These are phyloP conservation scores for Metschnikowia arizonensis DNA, from an alignment of 805 yeast species.

Conservation along the genomic window DNA sequence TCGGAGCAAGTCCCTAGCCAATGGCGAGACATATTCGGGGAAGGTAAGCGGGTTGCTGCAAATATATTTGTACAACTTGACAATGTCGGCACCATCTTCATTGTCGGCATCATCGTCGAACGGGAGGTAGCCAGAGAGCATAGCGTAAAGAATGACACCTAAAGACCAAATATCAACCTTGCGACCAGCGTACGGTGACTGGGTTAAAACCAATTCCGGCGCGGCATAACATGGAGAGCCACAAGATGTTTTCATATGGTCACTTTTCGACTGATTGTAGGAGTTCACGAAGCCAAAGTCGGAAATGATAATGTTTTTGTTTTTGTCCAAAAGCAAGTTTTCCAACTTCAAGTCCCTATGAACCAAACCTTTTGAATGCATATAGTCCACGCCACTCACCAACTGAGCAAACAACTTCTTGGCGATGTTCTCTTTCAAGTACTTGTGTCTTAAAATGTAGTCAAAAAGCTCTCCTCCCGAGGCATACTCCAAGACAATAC, in stretches of 20 bases:
- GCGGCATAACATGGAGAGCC: conserved; percentile 99
- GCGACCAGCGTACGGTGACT: conserved; percentile 82
- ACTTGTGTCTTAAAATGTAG: conserved; percentile 80
- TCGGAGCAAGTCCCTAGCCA: conserved; percentile 86
- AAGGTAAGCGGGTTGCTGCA: conserved; percentile 88
- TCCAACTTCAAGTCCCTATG: conserved; percentile 77
- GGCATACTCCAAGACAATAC: conserved; percentile 94
- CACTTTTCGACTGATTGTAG: conserved; percentile 53
- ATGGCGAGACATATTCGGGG: conserved; percentile 87
- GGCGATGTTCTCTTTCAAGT: conserved; percentile 82
- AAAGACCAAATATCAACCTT: conserved; percentile 97
- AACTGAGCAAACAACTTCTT: conserved; percentile 88
- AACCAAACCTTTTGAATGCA: conserved; percentile 76
- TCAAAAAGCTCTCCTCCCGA: conserved; percentile 97
- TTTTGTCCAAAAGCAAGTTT: conserved; percentile 73
- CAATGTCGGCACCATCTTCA: conserved; percentile 94
- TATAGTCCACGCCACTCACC: conserved; percentile 87
- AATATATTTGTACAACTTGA: conserved; percentile 84
- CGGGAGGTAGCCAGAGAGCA: conserved; percentile 95
- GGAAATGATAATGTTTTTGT: conserved; percentile 78
- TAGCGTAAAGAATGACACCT: conserved; percentile 92
- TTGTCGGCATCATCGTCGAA: conserved; percentile 96
- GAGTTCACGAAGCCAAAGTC: conserved; percentile 96
- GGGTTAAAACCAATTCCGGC: conserved; percentile 89
- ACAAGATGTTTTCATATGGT: conserved; percentile 89